These are phyloP conservation scores for Fraxinus ornus DNA, from an alignment of 305 asterid genomes.

Conservation along the genomic window DNA sequence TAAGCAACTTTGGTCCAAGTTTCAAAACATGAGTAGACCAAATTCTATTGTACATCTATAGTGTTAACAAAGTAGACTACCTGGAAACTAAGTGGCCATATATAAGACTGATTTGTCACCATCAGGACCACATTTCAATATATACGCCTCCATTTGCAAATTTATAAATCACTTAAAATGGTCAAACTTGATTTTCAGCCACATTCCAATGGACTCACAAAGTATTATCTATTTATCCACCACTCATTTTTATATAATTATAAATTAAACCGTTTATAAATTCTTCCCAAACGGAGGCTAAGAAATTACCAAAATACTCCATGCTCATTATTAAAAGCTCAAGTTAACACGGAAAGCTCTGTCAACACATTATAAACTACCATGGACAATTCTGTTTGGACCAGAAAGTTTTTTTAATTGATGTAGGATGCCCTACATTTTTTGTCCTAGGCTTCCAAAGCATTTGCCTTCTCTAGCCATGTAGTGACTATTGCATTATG, in stretches of 20 bases:
- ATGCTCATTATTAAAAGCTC: background rate
- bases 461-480: background rate
- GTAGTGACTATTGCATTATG: background rate
- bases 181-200: background rate
- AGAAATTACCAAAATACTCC: background rate
- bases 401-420: background rate
- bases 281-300: background rate
- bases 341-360: background rate
- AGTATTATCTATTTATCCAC: background rate
- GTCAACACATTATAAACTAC: background rate
- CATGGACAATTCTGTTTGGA: background rate
- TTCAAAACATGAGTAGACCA: background rate
- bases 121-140: background rate
- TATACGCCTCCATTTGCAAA: background rate
- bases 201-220: background rate
- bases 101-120: background rate
- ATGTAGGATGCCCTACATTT: background rate
- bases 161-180: background rate
- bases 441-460: background rate
- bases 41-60: background rate
- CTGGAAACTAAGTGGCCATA: background rate
- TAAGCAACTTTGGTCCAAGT: background rate
- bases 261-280: background rate
- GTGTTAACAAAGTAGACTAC: background rate
- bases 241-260: background rate